Evolutionary conservation across 495 filamentous ascomycete species (phyloP).

Genomic region (Aspergillus mulundensis): DNA sequence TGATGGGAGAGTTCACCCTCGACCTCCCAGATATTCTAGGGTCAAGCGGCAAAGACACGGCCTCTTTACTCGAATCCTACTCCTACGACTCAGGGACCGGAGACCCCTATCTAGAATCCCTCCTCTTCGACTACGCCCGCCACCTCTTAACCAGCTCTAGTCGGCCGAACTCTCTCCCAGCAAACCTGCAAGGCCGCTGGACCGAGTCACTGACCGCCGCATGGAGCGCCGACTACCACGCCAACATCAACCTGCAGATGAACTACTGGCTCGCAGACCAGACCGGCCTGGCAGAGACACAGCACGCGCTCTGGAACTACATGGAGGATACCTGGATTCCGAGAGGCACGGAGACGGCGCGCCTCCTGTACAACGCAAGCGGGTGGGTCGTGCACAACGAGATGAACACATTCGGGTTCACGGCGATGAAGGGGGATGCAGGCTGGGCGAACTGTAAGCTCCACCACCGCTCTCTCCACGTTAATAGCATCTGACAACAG

Average conservation of each 20-base stretch:
- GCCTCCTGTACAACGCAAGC: constrained; percentile 39
- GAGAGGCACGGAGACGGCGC: constrained; percentile 45
- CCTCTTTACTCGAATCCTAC: constrained; percentile 27
- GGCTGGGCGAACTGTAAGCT: constrained; percentile 10
- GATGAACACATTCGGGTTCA: constrained; percentile 50
- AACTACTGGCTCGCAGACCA: constrained; percentile 43
- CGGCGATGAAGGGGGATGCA: constrained; percentile 17
- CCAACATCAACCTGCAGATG: constrained; percentile 53
- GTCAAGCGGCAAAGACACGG: constrained; percentile 33
- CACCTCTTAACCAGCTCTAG: constrained; percentile 43
- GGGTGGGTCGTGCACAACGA: constrained; percentile 49
- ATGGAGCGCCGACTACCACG: constrained; percentile 49
- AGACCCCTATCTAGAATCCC: constrained; percentile 41
- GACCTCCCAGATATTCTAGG: constrained; percentile 34
- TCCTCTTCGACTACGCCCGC: constrained; percentile 43
- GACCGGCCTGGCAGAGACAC: constrained; percentile 30
- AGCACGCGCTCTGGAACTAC: constrained; percentile 38
- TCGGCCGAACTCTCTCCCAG: constrained; percentile 37
- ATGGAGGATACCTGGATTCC: constrained; percentile 52
- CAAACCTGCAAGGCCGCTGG: constrained; percentile 48
- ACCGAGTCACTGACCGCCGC: constrained; percentile 25
- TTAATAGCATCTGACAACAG: too few species aligned
- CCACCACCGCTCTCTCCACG: too few species aligned
- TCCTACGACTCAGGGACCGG: constrained; percentile 27
- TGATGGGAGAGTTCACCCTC: constrained; percentile 34